phyloP scores from a whole-genome alignment of 371 early-diverging fungal genomes.

The Capillidium heterosporum region DNA sequence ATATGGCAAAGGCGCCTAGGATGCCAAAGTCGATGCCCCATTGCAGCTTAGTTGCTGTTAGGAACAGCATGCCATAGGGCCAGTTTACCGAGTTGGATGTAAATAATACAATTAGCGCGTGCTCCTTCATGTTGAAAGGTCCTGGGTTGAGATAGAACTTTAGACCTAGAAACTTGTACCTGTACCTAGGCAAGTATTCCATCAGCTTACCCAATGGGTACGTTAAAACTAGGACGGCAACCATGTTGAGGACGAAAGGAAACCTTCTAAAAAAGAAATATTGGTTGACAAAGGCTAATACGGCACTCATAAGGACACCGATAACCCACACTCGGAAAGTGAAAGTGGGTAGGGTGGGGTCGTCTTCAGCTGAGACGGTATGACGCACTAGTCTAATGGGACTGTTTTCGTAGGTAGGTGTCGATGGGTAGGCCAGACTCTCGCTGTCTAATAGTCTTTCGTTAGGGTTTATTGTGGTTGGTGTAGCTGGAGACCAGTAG shows the following conservation, averaged over 20 bases:
- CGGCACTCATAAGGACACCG: constrained; percentile 39
- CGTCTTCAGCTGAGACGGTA: constrained; percentile 17
- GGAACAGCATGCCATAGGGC: constrained; percentile 53
- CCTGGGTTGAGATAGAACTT: constrained; percentile 40
- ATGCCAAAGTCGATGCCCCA: no score
- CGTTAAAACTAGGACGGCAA: constrained; percentile 41
- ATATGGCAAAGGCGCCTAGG: no score
- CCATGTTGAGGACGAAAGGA: constrained; percentile 32
- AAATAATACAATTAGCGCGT: constrained; percentile 42
- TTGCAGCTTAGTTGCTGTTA: constrained; percentile 39
- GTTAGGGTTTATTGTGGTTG: no score
- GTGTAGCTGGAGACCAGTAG: no score
- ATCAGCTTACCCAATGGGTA: constrained; percentile 43
- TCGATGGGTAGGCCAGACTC: no score
- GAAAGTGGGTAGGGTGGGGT: constrained; percentile 39
- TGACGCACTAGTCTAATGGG: neutral
- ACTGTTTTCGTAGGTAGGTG: neutral
- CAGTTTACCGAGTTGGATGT: constrained; percentile 34
- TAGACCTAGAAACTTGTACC: constrained; percentile 29
- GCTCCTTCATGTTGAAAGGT: constrained; percentile 62
- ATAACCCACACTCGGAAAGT: constrained; percentile 61
- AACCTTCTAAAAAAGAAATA: constrained; percentile 54
- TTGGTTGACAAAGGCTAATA: constrained; percentile 51
- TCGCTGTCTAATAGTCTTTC: no score
- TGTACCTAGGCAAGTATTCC: constrained; percentile 35